Base-by-base conservation (phyloP, 1,284 basidiomycete species). In the Ganoderma lingzhi region DNA sequence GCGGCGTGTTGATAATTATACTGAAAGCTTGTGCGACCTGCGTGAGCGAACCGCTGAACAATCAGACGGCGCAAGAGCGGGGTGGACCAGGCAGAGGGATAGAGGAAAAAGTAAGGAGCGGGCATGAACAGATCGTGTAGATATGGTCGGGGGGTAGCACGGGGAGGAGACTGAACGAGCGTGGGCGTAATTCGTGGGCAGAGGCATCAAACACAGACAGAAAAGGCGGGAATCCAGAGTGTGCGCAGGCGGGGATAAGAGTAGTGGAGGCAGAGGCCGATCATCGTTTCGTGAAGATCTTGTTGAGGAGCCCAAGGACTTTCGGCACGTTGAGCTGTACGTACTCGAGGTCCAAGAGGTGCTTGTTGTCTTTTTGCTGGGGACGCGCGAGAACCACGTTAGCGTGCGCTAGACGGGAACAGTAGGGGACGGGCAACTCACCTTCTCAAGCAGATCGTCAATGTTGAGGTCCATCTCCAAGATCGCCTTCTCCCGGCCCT, bases 401-500 rank as follows among this genome's bases (percentile, higher is more conserved):
- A 35, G 62, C 55, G 42, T 42, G 45, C 15, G 59, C 14, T 19
- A 12, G 23, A 19, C 5, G 41, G 14, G 39, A 28, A n/a, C 35
- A 1, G 8, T 3, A 35, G 35, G 35, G 35, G 41, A 12, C 14
- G 4, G 59, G 23, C 12, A 3, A 78, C 85, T 35, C 69, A 94
- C 94, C 91, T 97, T 98, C 83, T 99, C 97, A 76, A 99, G 85
- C 74, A 99, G 83, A 83, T 99, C 98, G 82, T 99, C 98, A 78
- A 99, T 98, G 85, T 99, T 99, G 71, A 99, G 87, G 83, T 99
- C 98, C 97, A 99, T 99, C 87, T 99, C 98, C 60, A 99, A 87
- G 76, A 99, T 99, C 23, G 98, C 96, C 85, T 98, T 98, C 78
- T 99, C 97, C n/a, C 98, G 89, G 45, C 97, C 97, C 82, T 98